A percentile compares a stretch with the other conserved stretches of the same genome.
Conservation (phyloP, 2,329 filamentous ascomycete species). For the Trichoderma sp. region DNA sequence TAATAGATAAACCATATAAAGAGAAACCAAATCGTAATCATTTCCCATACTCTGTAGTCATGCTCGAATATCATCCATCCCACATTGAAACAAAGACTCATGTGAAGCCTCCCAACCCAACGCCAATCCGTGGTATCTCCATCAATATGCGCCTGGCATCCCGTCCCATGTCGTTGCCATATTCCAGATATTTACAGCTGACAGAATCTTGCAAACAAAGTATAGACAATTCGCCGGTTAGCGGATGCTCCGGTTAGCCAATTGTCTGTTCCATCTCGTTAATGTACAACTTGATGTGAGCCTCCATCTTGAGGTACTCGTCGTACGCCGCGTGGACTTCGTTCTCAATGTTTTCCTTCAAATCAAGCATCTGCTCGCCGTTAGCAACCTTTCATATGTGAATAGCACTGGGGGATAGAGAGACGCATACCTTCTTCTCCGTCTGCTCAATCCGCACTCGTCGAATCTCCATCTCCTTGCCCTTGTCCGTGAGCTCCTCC, state of each 20-base stretch:
- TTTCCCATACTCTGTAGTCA: constrained; percentile 5
- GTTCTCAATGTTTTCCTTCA: constrained; percentile 96
- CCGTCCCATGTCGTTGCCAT: neutral
- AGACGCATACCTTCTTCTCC: constrained; percentile 81
- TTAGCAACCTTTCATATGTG: neutral
- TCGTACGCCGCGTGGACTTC: constrained; percentile 89
- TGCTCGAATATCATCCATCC: neutral
- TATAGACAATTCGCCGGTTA: neutral
- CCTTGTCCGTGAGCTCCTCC: constrained; percentile 83
- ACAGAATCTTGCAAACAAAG: constrained; percentile 14
- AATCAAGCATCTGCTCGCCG: constrained; percentile 78
- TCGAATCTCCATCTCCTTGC: constrained; percentile 87
- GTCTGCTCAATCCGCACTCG: constrained; percentile 96
- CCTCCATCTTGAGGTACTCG: constrained; percentile 96
- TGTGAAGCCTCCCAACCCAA: constrained; percentile 35
- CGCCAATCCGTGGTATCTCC: constrained; percentile 48
- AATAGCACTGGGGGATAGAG: neutral
- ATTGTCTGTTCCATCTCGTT: constrained; percentile 97
- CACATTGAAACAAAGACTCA: constrained; percentile 16
- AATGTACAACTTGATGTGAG: constrained; percentile 96
- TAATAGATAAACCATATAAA: neutral
- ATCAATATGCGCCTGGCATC: constrained; percentile 21
- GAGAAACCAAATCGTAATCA: neutral
- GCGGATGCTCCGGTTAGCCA: constrained; percentile 32
- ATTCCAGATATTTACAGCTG: constrained; percentile 25